These are phyloP conservation scores for Kluyveromyces siamensis DNA, from an alignment of 805 yeast species.

Conservation along the genomic window DNA sequence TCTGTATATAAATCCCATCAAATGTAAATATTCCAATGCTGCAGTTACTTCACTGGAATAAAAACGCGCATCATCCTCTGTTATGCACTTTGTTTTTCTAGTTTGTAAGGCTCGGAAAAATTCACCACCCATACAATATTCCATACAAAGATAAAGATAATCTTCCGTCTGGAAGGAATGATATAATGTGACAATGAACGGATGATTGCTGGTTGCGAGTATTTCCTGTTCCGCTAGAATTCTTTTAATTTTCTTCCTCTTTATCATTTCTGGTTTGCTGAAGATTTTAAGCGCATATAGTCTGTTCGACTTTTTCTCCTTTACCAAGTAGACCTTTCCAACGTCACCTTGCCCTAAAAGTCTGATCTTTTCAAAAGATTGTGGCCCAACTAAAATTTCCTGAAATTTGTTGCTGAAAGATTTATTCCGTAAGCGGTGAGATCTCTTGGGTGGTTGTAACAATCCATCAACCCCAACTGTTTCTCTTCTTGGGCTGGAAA, in stretches of 20 bases:
- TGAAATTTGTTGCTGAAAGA: constrained; percentile 59
- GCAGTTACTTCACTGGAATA: constrained; percentile 97
- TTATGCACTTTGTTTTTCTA: constrained; percentile 72
- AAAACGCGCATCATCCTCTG: constrained; percentile 83
- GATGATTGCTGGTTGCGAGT: constrained; percentile 89
- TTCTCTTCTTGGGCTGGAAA: background rate
- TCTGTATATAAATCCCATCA: constrained; percentile 95
- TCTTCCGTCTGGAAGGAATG: constrained; percentile 96
- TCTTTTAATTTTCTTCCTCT: constrained; percentile 87
- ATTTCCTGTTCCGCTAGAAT: constrained; percentile 96
- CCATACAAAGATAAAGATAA: constrained; percentile 89
- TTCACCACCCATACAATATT: constrained; percentile 98
- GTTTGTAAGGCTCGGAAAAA: constrained; percentile 94
- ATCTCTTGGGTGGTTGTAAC: constrained; percentile 22
- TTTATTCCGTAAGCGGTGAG: constrained; percentile 33
- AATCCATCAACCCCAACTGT: constrained; percentile 1
- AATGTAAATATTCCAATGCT: constrained; percentile 87
- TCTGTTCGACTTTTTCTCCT: constrained; percentile 65
- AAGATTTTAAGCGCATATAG: constrained; percentile 90
- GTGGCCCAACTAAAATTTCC: constrained; percentile 76
- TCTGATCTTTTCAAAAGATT: constrained; percentile 80
- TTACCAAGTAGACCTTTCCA: constrained; percentile 89
- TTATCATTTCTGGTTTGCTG: constrained; percentile 86
- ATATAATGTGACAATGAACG: constrained; percentile 90
- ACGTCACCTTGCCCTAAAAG: constrained; percentile 97